A percentile compares a stretch with the other conserved stretches of the same genome.
Conservation (phyloP, 805 yeast species). For the Wickerhamiella siamensis region DNA sequence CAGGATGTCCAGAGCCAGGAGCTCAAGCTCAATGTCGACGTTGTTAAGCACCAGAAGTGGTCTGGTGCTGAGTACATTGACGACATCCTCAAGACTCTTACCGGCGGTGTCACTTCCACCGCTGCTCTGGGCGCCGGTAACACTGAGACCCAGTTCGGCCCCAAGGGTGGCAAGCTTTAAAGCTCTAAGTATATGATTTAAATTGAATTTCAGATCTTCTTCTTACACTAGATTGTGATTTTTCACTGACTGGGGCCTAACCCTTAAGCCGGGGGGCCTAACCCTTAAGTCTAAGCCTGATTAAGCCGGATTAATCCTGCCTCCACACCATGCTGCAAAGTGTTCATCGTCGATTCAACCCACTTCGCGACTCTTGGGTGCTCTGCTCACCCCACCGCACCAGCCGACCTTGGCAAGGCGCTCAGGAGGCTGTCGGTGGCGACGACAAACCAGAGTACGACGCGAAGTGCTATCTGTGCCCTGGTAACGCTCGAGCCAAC, state of each 20-base stretch:
- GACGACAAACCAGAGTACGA: conserved; percentile 41
- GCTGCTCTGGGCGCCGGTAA: conserved; percentile 99
- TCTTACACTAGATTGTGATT: too few relatives aligned
- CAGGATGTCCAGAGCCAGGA: conserved; percentile 74
- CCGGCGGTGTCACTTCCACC: conserved; percentile 89
- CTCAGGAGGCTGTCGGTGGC: conserved; percentile 36
- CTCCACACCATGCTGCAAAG: conserved; percentile 4
- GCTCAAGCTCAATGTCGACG: conserved; percentile 80
- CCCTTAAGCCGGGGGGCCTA: too few relatives aligned
- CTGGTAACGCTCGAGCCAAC: conserved; percentile 51
- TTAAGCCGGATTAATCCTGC: too few relatives aligned
- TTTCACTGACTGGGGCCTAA: too few relatives aligned
- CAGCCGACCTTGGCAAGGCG: conserved; percentile 73
- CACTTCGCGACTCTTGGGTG: conserved; percentile 53
- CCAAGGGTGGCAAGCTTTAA: conserved; percentile 20
- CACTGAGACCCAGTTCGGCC: conserved; percentile 82
- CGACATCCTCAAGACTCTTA: conserved; percentile 71
- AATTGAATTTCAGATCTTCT: too few relatives aligned
- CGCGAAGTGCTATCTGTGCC: conserved; percentile 55
- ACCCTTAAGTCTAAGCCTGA: too few relatives aligned
- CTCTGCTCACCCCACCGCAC: conserved; percentile 66
- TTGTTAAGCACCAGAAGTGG: conserved; percentile 97
- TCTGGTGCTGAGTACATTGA: conserved; percentile 97
- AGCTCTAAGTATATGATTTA: too few relatives aligned
- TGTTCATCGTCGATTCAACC: conserved; percentile 51